Conservation (phyloP, 768 basidiomycete species). For the Mycena kentingensis region DNA sequence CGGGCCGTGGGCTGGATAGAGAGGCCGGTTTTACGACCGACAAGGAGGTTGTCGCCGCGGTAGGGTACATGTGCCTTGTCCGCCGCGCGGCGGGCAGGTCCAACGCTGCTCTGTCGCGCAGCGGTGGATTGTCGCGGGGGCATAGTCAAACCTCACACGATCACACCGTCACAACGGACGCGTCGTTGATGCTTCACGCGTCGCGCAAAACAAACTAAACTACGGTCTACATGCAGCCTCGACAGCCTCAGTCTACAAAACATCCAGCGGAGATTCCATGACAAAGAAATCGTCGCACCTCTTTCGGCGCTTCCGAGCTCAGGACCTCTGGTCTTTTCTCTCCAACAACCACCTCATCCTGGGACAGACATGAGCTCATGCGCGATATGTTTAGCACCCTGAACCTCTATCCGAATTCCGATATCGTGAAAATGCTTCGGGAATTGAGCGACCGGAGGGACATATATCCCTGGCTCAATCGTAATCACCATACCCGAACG, state of each 20-base stretch:
- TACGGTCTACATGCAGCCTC: background rate
- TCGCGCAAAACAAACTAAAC: no score
- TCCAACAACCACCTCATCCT: conserved; percentile 61
- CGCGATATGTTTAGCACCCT: background rate
- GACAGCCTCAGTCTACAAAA: background rate
- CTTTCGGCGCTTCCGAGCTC: conserved; percentile 62
- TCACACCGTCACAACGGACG: no score
- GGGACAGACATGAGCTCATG: conserved; percentile 2
- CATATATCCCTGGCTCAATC: conserved; percentile 91
- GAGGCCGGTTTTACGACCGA: conserved; percentile 81
- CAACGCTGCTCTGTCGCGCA: conserved; percentile 44
- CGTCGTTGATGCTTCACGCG: no score
- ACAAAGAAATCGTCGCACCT: conserved; percentile 47
- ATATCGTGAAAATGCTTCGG: conserved; percentile 90
- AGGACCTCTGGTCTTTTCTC: conserved; percentile 50
- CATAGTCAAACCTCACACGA: no score
- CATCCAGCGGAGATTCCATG: background rate
- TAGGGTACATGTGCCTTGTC: conserved; percentile 76
- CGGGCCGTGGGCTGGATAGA: conserved; percentile 67
- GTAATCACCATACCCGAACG: conserved; percentile 90
- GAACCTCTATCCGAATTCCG: conserved; percentile 88
- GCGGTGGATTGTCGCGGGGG: no score
- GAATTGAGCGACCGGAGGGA: conserved; percentile 76
- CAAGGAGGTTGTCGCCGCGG: conserved; percentile 73
- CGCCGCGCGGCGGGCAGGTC: conserved; percentile 51